phyloP scores from a whole-genome alignment of 331 rosid species.

The Spiraea crenata region DNA sequence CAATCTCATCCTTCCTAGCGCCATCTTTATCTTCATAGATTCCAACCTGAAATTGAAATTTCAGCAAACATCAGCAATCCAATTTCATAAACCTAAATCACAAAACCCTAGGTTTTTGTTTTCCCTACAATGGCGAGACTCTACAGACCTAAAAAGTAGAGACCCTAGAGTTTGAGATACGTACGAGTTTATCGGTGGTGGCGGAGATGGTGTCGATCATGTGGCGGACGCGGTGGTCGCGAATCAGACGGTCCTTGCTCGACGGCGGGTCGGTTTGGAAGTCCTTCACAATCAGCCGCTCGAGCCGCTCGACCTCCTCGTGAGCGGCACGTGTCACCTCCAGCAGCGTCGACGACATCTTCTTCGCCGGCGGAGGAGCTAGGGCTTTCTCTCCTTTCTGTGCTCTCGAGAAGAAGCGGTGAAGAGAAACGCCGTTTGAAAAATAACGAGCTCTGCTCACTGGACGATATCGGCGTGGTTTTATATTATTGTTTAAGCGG shows the following conservation, averaged over 20 bases:
- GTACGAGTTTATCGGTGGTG: slow-evolving; percentile 68
- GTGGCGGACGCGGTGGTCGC: slow-evolving; percentile 82
- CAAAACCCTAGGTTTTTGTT: not conserved
- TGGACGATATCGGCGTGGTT: no score
- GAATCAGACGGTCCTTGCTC: slow-evolving; percentile 77
- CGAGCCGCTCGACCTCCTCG: slow-evolving; percentile 92
- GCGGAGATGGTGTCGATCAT: slow-evolving; percentile 71
- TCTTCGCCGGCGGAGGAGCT: slow-evolving; percentile 2
- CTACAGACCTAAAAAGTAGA: not conserved
- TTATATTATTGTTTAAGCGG: no score
- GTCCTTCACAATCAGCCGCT: slow-evolving; percentile 84
- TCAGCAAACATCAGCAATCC: not conserved
- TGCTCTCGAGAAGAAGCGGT: not conserved
- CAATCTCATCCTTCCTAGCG: slow-evolving; percentile 96
- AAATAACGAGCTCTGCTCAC: no score
- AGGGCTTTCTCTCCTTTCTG: not conserved
- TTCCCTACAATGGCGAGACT: not conserved
- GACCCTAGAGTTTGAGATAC: not conserved
- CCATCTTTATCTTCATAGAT: slow-evolving; percentile 75
- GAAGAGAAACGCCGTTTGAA: no score
- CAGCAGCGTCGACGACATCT: slow-evolving; percentile 92
- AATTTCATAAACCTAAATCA: not conserved
- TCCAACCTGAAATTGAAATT: slow-evolving; percentile 47
- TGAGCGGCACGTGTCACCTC: slow-evolving; percentile 83
- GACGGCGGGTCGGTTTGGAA: slow-evolving; percentile 69